Evolutionary conservation across 176 grass and related monocot genomes (phyloP), one percentile per base, ranked within the genome.

Genomic region (Carex cristatella): DNA sequence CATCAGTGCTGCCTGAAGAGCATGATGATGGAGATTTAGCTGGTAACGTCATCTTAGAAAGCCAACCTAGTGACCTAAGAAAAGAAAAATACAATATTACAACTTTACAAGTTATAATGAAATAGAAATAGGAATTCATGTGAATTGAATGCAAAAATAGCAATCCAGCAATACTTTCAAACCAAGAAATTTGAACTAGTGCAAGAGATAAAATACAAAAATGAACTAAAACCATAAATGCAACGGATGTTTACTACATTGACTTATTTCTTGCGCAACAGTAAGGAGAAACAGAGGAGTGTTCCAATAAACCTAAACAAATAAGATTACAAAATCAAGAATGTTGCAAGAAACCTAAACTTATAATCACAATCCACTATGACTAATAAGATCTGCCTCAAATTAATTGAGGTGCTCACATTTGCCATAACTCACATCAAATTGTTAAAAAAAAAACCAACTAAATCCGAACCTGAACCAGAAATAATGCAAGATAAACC

Each of bases 1-100:
- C 91, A 38, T 38, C 37, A 38, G 4, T 4, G 37, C 84, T 13
- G 77, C 91, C 48, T 10, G 48, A 10, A 49, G 48, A 49, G 48
- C 48, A 90, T 37, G 82, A 87, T 23, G 90, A 88, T 69, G 89
- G 90, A 9, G 90, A 92, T 80, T 94, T 90, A 2, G 90, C 86
- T 13, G 77, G 89, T 30, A 92, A 79, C 84, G 85, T 98, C 95
- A 98, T 95, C 77, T 53, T n/a, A 48, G 78, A 68, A 82, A 78
- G 75, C 31, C 74, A 32, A 85, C 11, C 12, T 49, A 83, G 48
- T 65, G 44, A 66, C 72, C 42, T 31, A 31, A 30, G 19, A 42
- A 31, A 28, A 55, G 62, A 10, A 4, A 79, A 58, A 40, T 27
- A 75, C 12, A 74, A 74, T 18, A 48, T 74, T 53, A 30, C 23